Conservation (phyloP, 805 yeast genomes). For the Candida odintsovae region DNA sequence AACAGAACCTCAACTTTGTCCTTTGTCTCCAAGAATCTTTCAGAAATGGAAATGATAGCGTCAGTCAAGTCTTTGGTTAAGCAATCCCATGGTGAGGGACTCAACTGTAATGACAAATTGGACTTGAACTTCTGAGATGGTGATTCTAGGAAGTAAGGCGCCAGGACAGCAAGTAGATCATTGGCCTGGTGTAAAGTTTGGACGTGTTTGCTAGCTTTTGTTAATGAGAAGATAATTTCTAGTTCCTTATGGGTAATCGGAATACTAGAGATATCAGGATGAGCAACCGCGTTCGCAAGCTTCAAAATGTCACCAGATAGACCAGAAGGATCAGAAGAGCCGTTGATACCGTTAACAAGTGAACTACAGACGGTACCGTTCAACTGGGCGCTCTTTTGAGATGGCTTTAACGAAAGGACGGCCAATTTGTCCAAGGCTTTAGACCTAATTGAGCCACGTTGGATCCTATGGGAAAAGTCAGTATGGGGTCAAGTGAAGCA, state of each 20-base stretch:
- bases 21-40: constrained; percentile 24
- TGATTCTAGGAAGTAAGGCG: constrained; percentile 43
- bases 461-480: constrained; percentile 14
- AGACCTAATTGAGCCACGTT: constrained; percentile 23
- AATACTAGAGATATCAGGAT: constrained; percentile 14
- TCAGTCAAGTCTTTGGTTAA: constrained; percentile 29
- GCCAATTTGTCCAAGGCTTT: constrained; percentile 23
- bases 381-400: neutral
- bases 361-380: constrained; percentile 7
- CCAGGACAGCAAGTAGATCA: constrained; percentile 34
- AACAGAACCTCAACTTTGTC: constrained; percentile 18
- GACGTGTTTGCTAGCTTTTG: constrained; percentile 29
- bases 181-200: constrained; percentile 32
- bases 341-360: constrained; percentile 2
- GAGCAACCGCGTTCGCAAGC: constrained; percentile 13
- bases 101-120: constrained; percentile 28
- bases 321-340: neutral
- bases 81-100: constrained; percentile 34
- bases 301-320: constrained; percentile 16
- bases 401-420: constrained; percentile 11
- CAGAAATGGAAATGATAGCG: constrained; percentile 24
- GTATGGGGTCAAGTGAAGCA: neutral
- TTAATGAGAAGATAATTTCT: constrained; percentile 49
- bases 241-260: constrained; percentile 41
- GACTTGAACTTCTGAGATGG: constrained; percentile 44